A percentile compares a stretch with the other conserved stretches of the same genome.
phyloP scores from a whole-genome alignment of 2,329 filamentous ascomycete species.

The Ceratocystis destructans region DNA sequence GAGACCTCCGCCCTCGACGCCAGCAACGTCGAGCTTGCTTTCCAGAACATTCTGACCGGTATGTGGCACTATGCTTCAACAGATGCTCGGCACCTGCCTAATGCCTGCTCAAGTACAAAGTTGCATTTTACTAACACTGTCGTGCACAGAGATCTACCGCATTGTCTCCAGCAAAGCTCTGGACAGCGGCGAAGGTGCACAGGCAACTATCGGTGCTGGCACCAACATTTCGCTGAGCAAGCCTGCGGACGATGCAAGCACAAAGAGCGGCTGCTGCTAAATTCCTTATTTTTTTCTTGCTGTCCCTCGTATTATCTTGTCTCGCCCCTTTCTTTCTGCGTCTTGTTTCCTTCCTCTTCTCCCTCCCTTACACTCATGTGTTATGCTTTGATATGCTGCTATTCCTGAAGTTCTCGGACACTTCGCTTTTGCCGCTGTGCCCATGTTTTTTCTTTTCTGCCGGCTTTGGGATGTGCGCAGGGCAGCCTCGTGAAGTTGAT shows the following conservation, averaged over 20 bases:
- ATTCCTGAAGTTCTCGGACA: slow-evolving; percentile 7
- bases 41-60: slow-evolving; percentile 99
- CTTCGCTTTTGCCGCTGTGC: slow-evolving; percentile 7
- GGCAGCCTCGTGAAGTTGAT: slow-evolving; percentile 6
- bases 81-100: too few relatives aligned
- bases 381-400: slow-evolving; percentile 17
- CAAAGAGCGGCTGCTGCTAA: slow-evolving; percentile 71
- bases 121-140: background rate
- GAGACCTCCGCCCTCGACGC: slow-evolving; percentile 97
- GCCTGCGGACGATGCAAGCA: slow-evolving; percentile 58
- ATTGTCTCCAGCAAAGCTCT: slow-evolving; percentile 97
- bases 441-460: slow-evolving; percentile 10
- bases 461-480: slow-evolving; percentile 8
- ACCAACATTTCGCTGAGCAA: slow-evolving; percentile 80
- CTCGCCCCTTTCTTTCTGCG: background rate
- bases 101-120: too few relatives aligned
- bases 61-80: slow-evolving; percentile 26
- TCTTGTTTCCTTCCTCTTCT: background rate
- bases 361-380: slow-evolving; percentile 12
- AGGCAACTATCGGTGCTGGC: slow-evolving; percentile 66
- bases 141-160: slow-evolving; percentile 77
- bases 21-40: slow-evolving; percentile 96
- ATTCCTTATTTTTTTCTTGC: slow-evolving; percentile 20
- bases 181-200: slow-evolving; percentile 71
- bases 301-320: slow-evolving; percentile 13